Evolutionary conservation across 2,329 filamentous ascomycete genomes (phyloP), one percentile per base, ranked within the genome.

Genomic region (Ophiocordyceps camponoti-leonardi): DNA sequence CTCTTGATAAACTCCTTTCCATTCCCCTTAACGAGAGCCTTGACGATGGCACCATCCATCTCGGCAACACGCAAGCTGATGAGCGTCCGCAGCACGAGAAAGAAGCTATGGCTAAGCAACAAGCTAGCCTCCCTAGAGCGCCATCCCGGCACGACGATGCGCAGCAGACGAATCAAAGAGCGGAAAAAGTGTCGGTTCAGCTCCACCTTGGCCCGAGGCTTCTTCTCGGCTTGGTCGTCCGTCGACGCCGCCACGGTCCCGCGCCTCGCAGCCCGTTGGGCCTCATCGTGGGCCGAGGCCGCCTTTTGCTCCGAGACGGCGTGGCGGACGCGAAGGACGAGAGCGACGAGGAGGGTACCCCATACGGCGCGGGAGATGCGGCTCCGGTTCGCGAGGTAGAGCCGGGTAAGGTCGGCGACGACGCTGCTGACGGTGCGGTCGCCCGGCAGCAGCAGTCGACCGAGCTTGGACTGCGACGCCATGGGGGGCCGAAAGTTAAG

Each of bases 61-160:
- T 94, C 88, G 2, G 92, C 92, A 20, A 98, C 92, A 62, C 94
- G 94, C 55, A 98, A 62, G 64, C 88, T 95, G 54, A 98, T 87
- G 57, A 98, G 67, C 1, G 92, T 96, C 54, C 92, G 71, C 49
- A 95, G 62, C 19, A 98, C 83, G 53, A 98, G 67, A 60, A 98
- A 98, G 55, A 96, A 78, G 58, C 83, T 94, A 61, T 98, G 92
- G 64, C 86, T 93, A 54, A 90, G 72, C 48, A 98, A 67, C 54
- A 98, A 67, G 51, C 88, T 69, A 30, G 90, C 71, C 68, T 98
- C 92, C 61, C 88, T 88, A 63, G 83, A 94, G 58, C 76, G 75
- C 81, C 85, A 93, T 42, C 87, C 83, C 0, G 92, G 92, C 50
- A 98, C 81, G 43, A 93, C 87, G 57, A 98, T 94, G 61, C 73